A percentile compares a stretch with the other conserved stretches of the same genome.
phyloP scores from a whole-genome alignment of 805 yeast genomes.

The Metschnikowia vanudenii region DNA sequence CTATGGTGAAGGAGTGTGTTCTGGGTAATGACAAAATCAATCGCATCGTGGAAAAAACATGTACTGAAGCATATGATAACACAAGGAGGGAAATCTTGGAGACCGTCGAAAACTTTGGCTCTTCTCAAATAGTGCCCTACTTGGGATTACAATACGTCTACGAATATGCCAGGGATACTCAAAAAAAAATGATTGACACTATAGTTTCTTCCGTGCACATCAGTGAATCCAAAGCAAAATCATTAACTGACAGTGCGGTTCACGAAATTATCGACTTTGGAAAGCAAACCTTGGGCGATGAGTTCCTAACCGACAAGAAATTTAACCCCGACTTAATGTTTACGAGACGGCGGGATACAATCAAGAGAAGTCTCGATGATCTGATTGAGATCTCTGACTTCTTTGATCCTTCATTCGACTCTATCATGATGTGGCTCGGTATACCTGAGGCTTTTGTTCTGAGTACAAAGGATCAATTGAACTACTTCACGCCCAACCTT shows the following conservation, averaged over 20 bases:
- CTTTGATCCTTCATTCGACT: conserved; percentile 70
- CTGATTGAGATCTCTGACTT: conserved; percentile 70
- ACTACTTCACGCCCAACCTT: conserved; percentile 33
- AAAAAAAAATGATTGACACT: conserved; percentile 61
- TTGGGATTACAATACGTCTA: conserved; percentile 62
- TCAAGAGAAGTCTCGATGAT: conserved; percentile 56
- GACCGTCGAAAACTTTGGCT: conserved; percentile 54
- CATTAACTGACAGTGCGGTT: conserved; percentile 58
- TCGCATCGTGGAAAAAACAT: conserved; percentile 57
- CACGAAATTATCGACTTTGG: conserved; percentile 63
- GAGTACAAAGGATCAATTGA: conserved; percentile 29
- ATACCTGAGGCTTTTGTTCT: conserved; percentile 31
- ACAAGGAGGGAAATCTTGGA: conserved; percentile 53
- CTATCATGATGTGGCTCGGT: conserved; percentile 50
- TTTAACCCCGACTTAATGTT: conserved; percentile 83
- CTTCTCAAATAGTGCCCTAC: conserved; percentile 52
- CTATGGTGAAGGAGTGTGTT: conserved; percentile 49
- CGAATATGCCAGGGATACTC: conserved; percentile 69
- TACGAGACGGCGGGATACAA: conserved; percentile 63
- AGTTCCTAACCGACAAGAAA: conserved; percentile 54
- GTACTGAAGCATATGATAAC: conserved; percentile 56
- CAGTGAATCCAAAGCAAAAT: conserved; percentile 70
- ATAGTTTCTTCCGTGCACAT: conserved; percentile 60
- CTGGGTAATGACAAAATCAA: conserved; percentile 59
- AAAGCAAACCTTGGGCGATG: conserved; percentile 59